Evolutionary conservation across 768 basidiomycete species (phyloP).

Genomic region (Lanmaoa pseudosensibilis): DNA sequence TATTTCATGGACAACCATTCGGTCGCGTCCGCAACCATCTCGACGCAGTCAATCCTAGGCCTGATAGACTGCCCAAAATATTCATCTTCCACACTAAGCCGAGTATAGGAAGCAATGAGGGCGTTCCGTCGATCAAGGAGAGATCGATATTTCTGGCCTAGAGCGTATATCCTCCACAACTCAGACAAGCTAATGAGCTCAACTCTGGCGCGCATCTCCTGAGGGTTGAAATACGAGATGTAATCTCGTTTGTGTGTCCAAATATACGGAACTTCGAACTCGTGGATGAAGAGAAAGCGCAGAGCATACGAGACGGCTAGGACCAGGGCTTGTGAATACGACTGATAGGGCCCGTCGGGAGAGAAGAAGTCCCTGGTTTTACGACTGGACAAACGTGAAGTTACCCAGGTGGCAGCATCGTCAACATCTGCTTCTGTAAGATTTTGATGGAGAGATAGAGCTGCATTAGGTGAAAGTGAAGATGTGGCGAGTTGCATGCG

Average conservation of each 20-base stretch:
- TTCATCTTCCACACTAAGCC: constrained; percentile 66
- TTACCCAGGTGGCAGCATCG: constrained; percentile 87
- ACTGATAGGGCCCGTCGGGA: constrained; percentile 55
- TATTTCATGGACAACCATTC: constrained; percentile 91
- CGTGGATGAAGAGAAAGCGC: constrained; percentile 79
- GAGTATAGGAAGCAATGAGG: constrained; percentile 62
- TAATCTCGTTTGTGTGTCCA: constrained; percentile 93
- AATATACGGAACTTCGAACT: constrained; percentile 93
- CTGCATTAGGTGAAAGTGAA: constrained; percentile 68
- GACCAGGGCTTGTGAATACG: constrained; percentile 67
- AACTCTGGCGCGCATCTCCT: constrained; percentile 56
- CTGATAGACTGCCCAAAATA: constrained; percentile 75
- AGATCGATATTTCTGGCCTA: constrained; percentile 89
- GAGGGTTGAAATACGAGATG: constrained; percentile 76
- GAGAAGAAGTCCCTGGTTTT: constrained; percentile 76
- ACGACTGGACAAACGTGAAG: constrained; percentile 67
- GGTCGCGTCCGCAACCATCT: constrained; percentile 85
- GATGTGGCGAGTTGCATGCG: constrained; percentile 91
- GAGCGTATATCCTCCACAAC: constrained; percentile 86
- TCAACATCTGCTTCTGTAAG: constrained; percentile 73
- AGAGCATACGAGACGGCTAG: constrained; percentile 78
- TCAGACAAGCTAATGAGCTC: constrained; percentile 79
- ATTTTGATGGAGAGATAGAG: constrained; percentile 57
- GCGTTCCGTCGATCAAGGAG: constrained; percentile 71
- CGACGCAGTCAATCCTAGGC: constrained; percentile 73